Evolutionary conservation across 1,139 yeast species (phyloP), one percentile per base, ranked within the genome.

Genomic region (Meyerozyma smithsonii): DNA sequence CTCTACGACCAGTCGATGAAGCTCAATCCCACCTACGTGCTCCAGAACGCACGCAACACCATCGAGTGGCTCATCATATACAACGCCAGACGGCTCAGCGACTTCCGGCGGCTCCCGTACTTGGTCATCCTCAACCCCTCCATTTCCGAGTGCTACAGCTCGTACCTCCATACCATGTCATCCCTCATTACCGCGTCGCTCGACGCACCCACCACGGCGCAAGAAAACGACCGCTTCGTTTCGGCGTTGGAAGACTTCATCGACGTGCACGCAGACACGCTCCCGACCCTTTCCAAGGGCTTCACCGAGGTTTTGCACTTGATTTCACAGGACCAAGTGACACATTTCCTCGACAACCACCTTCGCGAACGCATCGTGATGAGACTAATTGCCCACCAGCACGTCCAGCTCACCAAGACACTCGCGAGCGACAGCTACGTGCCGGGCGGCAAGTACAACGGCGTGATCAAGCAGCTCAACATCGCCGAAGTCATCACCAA

Each of bases 91-190:
- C 62, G 96, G 45, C 60, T 89, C 15, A 72, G 74, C 32, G 84
- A 84, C 35, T 78, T 90, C 48, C 72, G 94, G 45, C 69, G 74
- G 36, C 65, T 90, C 39, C 96, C 96, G 0, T 90, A 88, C 56
- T 73, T 90, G 49, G 89, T 84, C 37, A 84, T 88, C 36, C 64
- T 90, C 45, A 90, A 90, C 55, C 96, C 97, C n/a, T 78, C 87
- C 51, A 83, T 90, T 40, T 84, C 94, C n/a, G 80, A 79, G 50
- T 83, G 86, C 16, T 87, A 88, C 64, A 72, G 79, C 50, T 63
- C 82, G 36, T 90, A 90, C 60, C 65, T 86, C 47, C 71, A 77
- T 44, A 83, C 95, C 5, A 74, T 89, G 67, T 73, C 83, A 33
- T 71, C 81, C 4, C 61, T 88, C 46, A 61, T 82, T 38, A 67